Conservation (phyloP, 768 basidiomycete species). For the Mycena galericulata region DNA sequence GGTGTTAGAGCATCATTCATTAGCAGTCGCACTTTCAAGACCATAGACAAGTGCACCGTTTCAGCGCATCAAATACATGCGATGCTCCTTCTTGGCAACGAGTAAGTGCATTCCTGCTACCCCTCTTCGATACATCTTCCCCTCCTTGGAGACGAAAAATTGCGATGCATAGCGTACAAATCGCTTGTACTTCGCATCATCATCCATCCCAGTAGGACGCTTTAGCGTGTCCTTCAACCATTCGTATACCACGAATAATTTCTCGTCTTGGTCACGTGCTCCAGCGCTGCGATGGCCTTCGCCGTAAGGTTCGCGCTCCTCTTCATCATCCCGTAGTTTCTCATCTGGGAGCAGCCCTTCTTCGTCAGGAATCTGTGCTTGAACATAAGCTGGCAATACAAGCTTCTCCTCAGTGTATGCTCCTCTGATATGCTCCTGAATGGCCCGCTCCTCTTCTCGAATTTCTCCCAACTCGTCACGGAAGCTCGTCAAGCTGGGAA, state of each 20-base stretch:
- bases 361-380: not conserved
- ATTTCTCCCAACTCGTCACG: not conserved
- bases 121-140: not conserved
- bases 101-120: not conserved
- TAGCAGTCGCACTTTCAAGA: too few species aligned
- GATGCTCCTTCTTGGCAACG: not conserved
- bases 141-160: not conserved
- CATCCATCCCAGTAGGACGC: not conserved
- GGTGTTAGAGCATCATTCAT: too few species aligned
- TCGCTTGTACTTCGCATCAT: not conserved
- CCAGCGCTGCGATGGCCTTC: not conserved
- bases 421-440: not conserved
- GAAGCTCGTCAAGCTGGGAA: not conserved
- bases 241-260: not conserved
- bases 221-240: not conserved
- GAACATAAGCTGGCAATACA: not conserved
- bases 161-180: not conserved
- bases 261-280: not conserved
- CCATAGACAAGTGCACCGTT: too few species aligned
- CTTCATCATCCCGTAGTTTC: not conserved
- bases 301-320: constrained; percentile 22
- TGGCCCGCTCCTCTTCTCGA: not conserved
- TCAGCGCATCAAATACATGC: not conserved
- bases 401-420: not conserved
- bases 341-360: not conserved